Base-by-base conservation (phyloP, 805 yeast species). In the Huiozyma naganishii region DNA sequence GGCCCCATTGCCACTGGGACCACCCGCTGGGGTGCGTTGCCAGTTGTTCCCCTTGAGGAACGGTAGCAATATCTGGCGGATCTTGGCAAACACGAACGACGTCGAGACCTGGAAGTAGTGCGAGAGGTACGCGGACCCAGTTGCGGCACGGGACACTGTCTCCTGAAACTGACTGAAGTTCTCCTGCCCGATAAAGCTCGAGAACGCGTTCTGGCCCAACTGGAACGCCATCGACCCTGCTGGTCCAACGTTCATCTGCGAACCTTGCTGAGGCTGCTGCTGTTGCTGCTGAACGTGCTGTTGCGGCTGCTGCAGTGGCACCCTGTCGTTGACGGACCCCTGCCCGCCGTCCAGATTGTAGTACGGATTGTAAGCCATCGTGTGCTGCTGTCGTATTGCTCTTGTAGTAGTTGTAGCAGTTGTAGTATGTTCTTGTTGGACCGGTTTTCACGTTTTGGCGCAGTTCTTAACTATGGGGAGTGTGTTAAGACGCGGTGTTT, bases 71-170 rank as follows among this genome's bases (percentile, higher is more conserved):
- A 94, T 80, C 48, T 89, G 70, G 29, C 72, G 59, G 27, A 92
- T 62, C 59, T 92, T 92, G 32, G 71, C 70, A 48, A 83, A 58
- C 10, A 92, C 98, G 57, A 90, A 94, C 5, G 79, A 69, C 61
- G 90, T 94, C 39, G 95, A 82, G 13, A 92, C 96, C 64, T 85
- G 86, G 71, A 92, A 94, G 64, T 89, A 89, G 66, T 80, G 84
- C 51, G 87, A 80, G 52, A 92, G 65, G 44, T 83, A 80, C 12
- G 72, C 61, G 2, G 62, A 45, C 2, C 52, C 50, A n/a, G 51
- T 44, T 7, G 64, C 50, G n/a, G 63, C 62, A 27, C 72, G 64
- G 12, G 70, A 63, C 29, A 74, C 70, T 48, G 71, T 72, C 49
- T 68, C 69, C 44, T 73, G 72, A 43, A 78, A 58, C 48, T 70